Evolutionary conservation across 441 rosid genomes (phyloP), one percentile per base, ranked within the genome.

Genomic region (Euphorbia corollata): DNA sequence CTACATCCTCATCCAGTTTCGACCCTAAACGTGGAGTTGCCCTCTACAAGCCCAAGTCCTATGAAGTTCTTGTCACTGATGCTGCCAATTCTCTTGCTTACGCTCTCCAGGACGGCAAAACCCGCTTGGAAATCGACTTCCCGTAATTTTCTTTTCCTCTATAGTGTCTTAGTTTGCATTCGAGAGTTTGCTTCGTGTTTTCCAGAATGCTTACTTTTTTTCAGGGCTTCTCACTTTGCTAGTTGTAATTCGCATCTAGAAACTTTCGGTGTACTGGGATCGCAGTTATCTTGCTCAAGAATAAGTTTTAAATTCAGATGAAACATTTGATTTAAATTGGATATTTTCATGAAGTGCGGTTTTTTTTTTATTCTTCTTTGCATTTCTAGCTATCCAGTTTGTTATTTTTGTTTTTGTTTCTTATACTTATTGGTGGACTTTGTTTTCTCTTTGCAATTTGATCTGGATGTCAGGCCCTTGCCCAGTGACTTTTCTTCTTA

Each of bases 51-150:
- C 98, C 98, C 58, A 88, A 88, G 68, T 87, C 98, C 3, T 92
- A 90, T 79, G 88, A 87, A 70, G 97, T 84, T 56, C 83, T 92
- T 9, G 92, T 74, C 68, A 32, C 87, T 30, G 98, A 92, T 68
- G 96, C 97, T 48, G 96, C 97, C 54, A 81, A 76, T 54, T 85
- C 87, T 54, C 88, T 92, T 45, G 85, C 90, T 57, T 82, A 47
- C 48, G 97, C 96, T 73, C 90, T 92, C 68, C 79, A 84, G 67
- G 88, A 86, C 55, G 92, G 91, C 41, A 86, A 82, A 77, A 79
- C 80, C 63, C 92, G 96, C 64, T 39, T 92, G 69, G 96, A 92
- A 72, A 90, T 92, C 67, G 97, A 92, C 72, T 90, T 92, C 97
- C 97, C 97, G 97, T 92, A 85, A 78, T 12, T 55, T 15, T 24